Conservation (phyloP, 768 basidiomycete species). For the Amanita exitialis region DNA sequence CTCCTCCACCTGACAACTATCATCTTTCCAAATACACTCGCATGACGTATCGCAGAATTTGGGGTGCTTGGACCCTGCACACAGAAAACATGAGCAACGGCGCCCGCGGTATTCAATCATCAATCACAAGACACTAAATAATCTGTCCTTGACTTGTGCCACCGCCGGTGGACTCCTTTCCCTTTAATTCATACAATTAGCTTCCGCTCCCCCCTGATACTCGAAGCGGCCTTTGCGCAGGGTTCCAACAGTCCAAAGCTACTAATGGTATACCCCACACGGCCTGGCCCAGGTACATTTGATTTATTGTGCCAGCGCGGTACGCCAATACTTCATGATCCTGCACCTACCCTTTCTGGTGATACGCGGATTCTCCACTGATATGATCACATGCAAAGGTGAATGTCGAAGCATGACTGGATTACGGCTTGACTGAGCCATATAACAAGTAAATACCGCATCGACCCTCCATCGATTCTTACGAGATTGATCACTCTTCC, state of each 20-base stretch:
- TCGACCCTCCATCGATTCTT: no score
- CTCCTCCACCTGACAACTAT: neutral
- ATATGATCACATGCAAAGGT: no score
- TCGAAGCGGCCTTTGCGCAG: neutral
- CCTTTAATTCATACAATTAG: neutral
- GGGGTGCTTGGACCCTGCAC: neutral
- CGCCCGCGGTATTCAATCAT: no score
- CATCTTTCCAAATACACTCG: neutral
- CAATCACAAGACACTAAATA: neutral
- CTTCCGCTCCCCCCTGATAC: neutral
- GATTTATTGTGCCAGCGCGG: neutral
- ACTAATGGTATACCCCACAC: neutral
- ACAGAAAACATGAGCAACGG: no score
- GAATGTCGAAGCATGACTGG: no score
- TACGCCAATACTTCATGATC: neutral
- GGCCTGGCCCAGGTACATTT: neutral
- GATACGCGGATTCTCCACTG: no score
- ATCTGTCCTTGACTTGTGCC: neutral
- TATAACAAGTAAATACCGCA: no score
- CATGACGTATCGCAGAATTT: neutral
- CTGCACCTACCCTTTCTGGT: no score
- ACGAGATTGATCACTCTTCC: no score
- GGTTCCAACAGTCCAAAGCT: neutral
- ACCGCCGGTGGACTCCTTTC: neutral
- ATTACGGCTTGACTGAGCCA: no score